phyloP scores from a whole-genome alignment of 108 stramenopile genomes.

The Mayamaea pseudoterrestris region DNA sequence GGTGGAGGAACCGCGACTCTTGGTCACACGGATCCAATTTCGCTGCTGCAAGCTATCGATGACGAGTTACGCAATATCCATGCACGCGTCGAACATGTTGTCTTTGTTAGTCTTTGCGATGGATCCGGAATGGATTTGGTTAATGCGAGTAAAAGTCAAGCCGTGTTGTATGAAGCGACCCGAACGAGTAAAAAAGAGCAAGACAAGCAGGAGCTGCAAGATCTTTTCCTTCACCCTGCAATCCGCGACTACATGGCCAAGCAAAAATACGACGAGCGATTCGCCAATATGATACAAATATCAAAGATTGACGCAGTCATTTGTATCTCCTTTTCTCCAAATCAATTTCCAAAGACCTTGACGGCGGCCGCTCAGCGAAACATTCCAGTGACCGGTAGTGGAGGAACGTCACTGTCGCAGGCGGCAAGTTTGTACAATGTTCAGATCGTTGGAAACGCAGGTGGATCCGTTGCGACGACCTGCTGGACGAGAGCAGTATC shows the following conservation, averaged over 20 bases:
- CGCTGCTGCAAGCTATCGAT: constrained; percentile 25
- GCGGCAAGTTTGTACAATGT: constrained; percentile 22
- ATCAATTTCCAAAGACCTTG: constrained; percentile 18
- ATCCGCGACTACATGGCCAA: too few species aligned
- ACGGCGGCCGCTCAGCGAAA: constrained; percentile 11
- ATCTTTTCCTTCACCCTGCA: too few species aligned
- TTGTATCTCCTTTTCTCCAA: constrained; percentile 27
- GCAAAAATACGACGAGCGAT: too few species aligned
- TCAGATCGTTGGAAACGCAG: constrained; percentile 45
- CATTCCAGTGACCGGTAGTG: constrained; percentile 48
- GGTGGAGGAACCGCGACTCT: constrained; percentile 51
- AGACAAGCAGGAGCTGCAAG: too few species aligned
- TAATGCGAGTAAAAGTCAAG: constrained; percentile 6
- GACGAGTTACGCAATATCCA: constrained; percentile 9
- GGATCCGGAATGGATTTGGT: constrained; percentile 36
- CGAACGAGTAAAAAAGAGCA: too few species aligned
- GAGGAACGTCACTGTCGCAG: constrained; percentile 42
- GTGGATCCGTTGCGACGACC: constrained; percentile 60
- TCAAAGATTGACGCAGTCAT: constrained; percentile 36
- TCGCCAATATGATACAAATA: too few species aligned
- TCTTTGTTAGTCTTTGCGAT: constrained; percentile 28
- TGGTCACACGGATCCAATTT: constrained; percentile 30
- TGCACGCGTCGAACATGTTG: constrained; percentile 11
- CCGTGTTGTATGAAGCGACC: too few species aligned
- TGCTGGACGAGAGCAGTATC: constrained; percentile 45